phyloP scores from a whole-genome alignment of 192 early-diverging fungal species.

The Backusella parvicylindrica region DNA sequence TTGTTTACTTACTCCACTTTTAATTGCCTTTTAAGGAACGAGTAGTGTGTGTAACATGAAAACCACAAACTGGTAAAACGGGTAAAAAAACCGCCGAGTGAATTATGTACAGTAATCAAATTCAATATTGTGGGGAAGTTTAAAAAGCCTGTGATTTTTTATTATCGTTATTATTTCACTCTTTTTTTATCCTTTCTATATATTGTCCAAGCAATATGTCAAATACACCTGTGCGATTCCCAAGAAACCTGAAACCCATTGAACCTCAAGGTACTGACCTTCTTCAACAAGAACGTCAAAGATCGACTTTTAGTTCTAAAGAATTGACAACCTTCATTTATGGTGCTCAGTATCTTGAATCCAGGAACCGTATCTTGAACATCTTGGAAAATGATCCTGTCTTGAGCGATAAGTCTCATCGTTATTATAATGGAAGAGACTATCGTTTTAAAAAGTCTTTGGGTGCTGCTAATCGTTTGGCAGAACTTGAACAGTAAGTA shows the following conservation, averaged over 20 bases:
- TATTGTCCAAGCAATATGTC: not conserved
- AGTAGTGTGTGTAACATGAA: not conserved
- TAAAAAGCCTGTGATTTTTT: not conserved
- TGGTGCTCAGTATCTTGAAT: conserved; percentile 53
- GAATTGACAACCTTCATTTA: conserved; percentile 62
- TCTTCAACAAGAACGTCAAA: conserved; percentile 64
- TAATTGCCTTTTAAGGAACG: not conserved
- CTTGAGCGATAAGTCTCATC: conserved; percentile 58
- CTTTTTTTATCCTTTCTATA: not conserved
- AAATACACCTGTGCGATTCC: conserved; percentile 28
- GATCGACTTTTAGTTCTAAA: conserved; percentile 58
- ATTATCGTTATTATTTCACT: not conserved
- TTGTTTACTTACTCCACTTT: not conserved
- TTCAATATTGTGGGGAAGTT: conserved; percentile 4
- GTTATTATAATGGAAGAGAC: conserved; percentile 65
- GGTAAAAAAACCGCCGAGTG: not conserved
- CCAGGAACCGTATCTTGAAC: conserved; percentile 47
- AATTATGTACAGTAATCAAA: not conserved
- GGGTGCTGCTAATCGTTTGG: conserved; percentile 53
- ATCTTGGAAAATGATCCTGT: conserved; percentile 63
- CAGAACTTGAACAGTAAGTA: conserved; percentile 53
- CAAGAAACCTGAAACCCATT: conserved; percentile 26
- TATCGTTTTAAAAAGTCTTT: conserved; percentile 64
- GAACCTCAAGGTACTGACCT: conserved; percentile 46
- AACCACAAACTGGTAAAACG: not conserved